Evolutionary conservation across 345 rosid species (phyloP), one percentile per base, ranked within the genome.

Genomic region (Trapa incisa): DNA sequence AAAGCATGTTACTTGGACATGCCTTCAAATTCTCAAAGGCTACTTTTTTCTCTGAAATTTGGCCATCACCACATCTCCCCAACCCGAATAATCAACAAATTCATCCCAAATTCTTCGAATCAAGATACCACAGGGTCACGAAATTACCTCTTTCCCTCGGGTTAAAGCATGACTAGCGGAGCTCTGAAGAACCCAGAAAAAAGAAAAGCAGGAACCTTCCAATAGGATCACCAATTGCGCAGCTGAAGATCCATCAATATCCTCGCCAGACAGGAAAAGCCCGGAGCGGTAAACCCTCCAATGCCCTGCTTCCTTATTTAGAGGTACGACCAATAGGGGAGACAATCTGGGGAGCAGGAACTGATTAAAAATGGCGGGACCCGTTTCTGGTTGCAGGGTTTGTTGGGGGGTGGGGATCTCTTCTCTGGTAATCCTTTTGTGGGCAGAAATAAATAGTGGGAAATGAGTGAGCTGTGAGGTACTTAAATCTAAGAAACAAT

Each of bases 311-410:
- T 0, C 61, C 61, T 1, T n/a, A 11, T 17, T 7, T 9, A 22
- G 62, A 5, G 37, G 15, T 9, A 2, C 35, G 32, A 22, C 35
- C 3, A 3, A 13, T 5, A 22, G 61, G 17, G 36, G 5, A n/a
- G 61, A 32, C 54, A 50, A 50, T 50, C 29, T 35, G 4, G 61
- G 14, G 37, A 32, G 35, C 60, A 54, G 60, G 60, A n/a, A 7
- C 60, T n/a, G 60, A 11, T 54, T n/a, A 58, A 58, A 22, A 58
- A 58, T 58, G 63, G 63, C 63, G 63, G 63, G 63, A 58, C 63
- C 63, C 63, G 37, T 8, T 22, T 9, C 37, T 58, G 63, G 63
- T 33, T 32, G 15, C 37, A 2, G 15, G 63, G 13, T 58, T 58
- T 32, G 63, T 58, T 58, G 63, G 63, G 63, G 37, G 43, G 29